A percentile compares a stretch with the other conserved stretches of the same genome.
phyloP scores from a whole-genome alignment of 495 filamentous ascomycete genomes.

The Annulohypoxylon maeteangense region DNA sequence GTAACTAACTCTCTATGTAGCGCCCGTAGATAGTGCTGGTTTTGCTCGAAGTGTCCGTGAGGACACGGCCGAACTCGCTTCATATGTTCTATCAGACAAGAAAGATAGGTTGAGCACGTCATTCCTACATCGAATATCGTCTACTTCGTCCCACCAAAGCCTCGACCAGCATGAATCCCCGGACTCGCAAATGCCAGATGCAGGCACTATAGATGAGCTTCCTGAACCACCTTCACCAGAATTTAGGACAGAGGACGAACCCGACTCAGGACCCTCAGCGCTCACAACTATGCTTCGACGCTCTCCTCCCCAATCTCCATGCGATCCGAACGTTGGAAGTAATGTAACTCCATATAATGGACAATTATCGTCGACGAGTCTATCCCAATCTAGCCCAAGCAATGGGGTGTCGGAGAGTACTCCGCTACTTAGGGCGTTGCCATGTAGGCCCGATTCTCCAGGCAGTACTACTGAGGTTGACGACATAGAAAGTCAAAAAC shows the following conservation, averaged over 20 bases:
- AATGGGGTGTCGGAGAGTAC: conserved; percentile 49
- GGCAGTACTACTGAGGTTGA: conserved; percentile 43
- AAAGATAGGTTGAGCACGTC: conserved; percentile 53
- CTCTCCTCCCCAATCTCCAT: conserved; percentile 55
- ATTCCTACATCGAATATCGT: conserved; percentile 53
- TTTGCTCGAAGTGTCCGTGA: conserved; percentile 84
- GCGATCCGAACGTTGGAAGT: background rate
- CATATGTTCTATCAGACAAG: conserved; percentile 79
- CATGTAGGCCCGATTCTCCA: conserved; percentile 40
- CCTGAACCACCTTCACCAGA: conserved; percentile 69
- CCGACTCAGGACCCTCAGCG: conserved; percentile 63
- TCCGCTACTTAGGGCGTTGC: conserved; percentile 49
- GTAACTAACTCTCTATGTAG: conserved; percentile 45
- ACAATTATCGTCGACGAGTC: conserved; percentile 22
- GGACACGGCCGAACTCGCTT: conserved; percentile 90
- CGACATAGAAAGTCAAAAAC: conserved; percentile 59
- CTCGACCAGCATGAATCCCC: conserved; percentile 41
- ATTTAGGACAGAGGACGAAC: conserved; percentile 45
- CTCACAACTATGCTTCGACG: conserved; percentile 71
- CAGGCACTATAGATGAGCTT: conserved; percentile 66
- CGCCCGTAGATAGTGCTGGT: conserved; percentile 70
- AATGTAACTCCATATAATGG: background rate
- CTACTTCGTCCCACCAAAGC: conserved; percentile 47
- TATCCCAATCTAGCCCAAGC: background rate
- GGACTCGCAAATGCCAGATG: conserved; percentile 26